phyloP scores from a whole-genome alignment of 345 rosid genomes.

The Hirschfeldia incana region DNA sequence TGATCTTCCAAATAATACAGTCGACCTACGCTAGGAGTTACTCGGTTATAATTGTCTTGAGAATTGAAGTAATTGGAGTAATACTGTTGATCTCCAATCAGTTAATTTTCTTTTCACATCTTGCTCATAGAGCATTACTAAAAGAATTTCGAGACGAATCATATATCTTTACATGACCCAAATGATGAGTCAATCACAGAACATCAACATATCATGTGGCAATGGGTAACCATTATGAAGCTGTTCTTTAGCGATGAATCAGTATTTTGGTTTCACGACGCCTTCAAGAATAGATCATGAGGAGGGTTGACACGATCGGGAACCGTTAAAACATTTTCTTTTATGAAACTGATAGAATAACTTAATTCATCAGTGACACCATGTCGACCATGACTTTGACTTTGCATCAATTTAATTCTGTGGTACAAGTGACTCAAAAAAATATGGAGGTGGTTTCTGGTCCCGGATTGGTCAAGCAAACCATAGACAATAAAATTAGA shows the following conservation, averaged over 20 bases:
- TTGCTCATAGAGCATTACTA: slow-evolving; percentile 53
- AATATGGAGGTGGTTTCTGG: slow-evolving; percentile 16
- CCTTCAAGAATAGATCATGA: no score
- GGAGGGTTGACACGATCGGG: background rate
- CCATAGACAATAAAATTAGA: slow-evolving; percentile 15
- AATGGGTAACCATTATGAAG: no score
- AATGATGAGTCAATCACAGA: slow-evolving; percentile 18
- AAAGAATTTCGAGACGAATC: slow-evolving; percentile 42
- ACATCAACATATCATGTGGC: no score
- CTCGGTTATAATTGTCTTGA: slow-evolving; percentile 64
- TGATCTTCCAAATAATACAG: slow-evolving; percentile 71
- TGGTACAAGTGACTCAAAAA: background rate
- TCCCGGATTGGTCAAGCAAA: slow-evolving; percentile 20
- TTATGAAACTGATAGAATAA: background rate
- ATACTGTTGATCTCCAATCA: slow-evolving; percentile 33
- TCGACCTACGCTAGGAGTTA: slow-evolving; percentile 56
- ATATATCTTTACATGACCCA: slow-evolving; percentile 24
- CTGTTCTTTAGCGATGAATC: no score
- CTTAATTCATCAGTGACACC: background rate
- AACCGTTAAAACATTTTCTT: background rate
- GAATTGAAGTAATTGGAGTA: slow-evolving; percentile 35
- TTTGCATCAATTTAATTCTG: background rate
- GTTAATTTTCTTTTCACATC: slow-evolving; percentile 36
- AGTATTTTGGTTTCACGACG: no score
- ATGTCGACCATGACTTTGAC: background rate